phyloP scores from a whole-genome alignment of 1,284 basidiomycete species.

The Anthracocystis panici-leucophaei region DNA sequence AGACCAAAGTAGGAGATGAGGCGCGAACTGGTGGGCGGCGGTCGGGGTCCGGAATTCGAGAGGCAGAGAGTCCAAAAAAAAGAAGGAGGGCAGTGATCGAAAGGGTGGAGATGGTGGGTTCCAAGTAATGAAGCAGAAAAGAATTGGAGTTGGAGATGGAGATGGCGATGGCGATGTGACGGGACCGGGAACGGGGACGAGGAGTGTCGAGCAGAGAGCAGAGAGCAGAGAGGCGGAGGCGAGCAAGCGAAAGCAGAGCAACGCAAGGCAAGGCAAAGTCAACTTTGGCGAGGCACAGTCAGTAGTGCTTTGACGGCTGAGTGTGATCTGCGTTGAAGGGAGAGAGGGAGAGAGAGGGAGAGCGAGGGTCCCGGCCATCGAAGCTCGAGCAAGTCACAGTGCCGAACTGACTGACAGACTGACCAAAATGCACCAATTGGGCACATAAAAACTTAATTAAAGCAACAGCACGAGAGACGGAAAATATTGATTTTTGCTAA shows the following conservation, averaged over 20 bases:
- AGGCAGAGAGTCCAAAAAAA: conserved; percentile 4
- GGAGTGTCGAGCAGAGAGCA: neutral
- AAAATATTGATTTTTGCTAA: too few relatives aligned
- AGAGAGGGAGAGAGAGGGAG: neutral
- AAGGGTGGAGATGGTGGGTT: conserved; percentile 3
- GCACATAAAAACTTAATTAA: too few relatives aligned
- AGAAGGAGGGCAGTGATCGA: conserved; percentile 6
- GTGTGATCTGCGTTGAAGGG: conserved; percentile 16
- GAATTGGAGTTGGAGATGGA: neutral
- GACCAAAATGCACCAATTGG: neutral
- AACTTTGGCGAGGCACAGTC: conserved; percentile 1
- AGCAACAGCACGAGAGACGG: conserved; percentile 1
- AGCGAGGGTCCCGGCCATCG: conserved; percentile 25
- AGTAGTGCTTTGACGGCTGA: neutral
- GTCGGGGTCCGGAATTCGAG: conserved; percentile 13
- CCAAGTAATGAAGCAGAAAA: conserved; percentile 1
- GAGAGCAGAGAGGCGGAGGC: too few relatives aligned
- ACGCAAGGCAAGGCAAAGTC: conserved; percentile 1
- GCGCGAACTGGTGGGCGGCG: conserved; percentile 9
- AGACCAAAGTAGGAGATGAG: conserved; percentile 7
- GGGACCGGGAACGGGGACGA: neutral
- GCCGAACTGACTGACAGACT: neutral
- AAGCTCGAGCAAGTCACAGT: conserved; percentile 4
- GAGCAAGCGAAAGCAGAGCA: neutral
- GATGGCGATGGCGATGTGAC: neutral